A percentile compares a stretch with the other conserved stretches of the same genome.
These are phyloP conservation scores for Orbilia blumenaviensis DNA, from an alignment of 2,329 filamentous ascomycete genomes.

Conservation along the genomic window DNA sequence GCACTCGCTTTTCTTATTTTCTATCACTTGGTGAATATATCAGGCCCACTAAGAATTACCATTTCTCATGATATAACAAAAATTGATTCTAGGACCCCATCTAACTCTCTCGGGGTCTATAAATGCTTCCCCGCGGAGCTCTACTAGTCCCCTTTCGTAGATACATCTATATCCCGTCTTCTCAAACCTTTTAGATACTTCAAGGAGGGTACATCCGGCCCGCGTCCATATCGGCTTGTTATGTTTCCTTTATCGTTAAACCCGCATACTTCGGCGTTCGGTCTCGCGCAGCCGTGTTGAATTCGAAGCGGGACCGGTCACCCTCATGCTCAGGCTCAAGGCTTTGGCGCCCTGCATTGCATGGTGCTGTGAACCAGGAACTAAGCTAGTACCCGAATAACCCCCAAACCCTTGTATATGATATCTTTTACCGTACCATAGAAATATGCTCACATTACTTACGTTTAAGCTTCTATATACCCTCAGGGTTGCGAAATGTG, in stretches of 20 bases:
- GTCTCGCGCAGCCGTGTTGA: neutral
- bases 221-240: neutral
- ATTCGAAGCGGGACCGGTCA: too few relatives aligned
- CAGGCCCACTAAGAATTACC: neutral
- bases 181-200: neutral
- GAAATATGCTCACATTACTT: neutral
- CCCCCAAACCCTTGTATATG: neutral
- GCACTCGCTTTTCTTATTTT: slow-evolving; percentile 1
- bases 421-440: slow-evolving; percentile 7
- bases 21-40: too few relatives aligned
- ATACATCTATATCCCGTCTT: neutral
- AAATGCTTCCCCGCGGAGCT: slow-evolving; percentile 43
- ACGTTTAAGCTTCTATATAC: slow-evolving; percentile 10
- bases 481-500: neutral
- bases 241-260: neutral
- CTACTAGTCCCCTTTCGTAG: slow-evolving; percentile 9
- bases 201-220: neutral
- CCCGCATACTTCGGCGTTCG: slow-evolving; percentile 9
- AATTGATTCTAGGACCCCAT: slow-evolving; percentile 15
- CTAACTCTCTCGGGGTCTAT: neutral
- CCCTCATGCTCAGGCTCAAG: too few relatives aligned
- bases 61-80: slow-evolving; percentile 44
- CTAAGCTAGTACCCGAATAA: slow-evolving; percentile 12
- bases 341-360: slow-evolving; percentile 33
- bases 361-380: slow-evolving; percentile 27